These are phyloP conservation scores for Hericium rajendrae DNA, from an alignment of 768 basidiomycete genomes.

Conservation along the genomic window DNA sequence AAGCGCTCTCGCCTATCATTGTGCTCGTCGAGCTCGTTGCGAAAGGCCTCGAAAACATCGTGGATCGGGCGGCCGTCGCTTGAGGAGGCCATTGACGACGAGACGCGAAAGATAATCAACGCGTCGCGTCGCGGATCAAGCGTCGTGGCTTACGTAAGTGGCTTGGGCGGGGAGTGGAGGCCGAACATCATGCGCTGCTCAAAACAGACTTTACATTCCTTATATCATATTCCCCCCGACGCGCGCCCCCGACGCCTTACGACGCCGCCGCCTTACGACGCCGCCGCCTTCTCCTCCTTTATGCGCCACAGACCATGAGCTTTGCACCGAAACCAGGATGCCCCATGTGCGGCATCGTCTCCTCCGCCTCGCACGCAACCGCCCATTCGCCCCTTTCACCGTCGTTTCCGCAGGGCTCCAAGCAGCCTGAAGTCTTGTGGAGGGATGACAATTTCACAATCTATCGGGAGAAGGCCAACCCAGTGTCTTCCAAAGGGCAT, in stretches of 20 bases:
- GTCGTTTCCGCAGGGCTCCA: slow-evolving; percentile 34
- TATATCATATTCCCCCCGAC: not conserved
- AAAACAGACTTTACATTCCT: not conserved
- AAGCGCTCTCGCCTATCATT: slow-evolving; percentile 85
- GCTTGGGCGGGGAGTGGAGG: not conserved
- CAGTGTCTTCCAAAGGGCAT: slow-evolving; percentile 67
- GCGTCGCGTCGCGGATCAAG: not conserved
- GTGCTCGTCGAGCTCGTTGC: slow-evolving; percentile 68
- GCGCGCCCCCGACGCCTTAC: not conserved
- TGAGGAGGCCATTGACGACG: slow-evolving; percentile 1
- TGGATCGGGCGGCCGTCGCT: slow-evolving; percentile 15
- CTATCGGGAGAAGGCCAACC: slow-evolving; percentile 60
- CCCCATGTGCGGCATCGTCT: slow-evolving; percentile 68
- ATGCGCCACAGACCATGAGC: slow-evolving; percentile 25
- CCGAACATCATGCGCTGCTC: too few species aligned
- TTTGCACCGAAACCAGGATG: slow-evolving; percentile 62
- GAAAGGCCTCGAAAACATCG: slow-evolving; percentile 48
- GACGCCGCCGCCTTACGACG: not conserved
- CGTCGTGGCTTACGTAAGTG: not conserved
- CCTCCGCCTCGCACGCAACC: slow-evolving; percentile 33
- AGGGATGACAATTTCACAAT: slow-evolving; percentile 69
- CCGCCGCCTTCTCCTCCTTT: not conserved
- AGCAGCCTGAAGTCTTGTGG: slow-evolving; percentile 57
- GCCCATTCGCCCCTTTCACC: slow-evolving; percentile 35
- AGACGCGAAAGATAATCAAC: not conserved